Percentiles rank a stretch among this genome's conserved stretches.
phyloP scores from a whole-genome alignment of 2,329 filamentous ascomycete genomes.

The Aureobasidium melanogenum region DNA sequence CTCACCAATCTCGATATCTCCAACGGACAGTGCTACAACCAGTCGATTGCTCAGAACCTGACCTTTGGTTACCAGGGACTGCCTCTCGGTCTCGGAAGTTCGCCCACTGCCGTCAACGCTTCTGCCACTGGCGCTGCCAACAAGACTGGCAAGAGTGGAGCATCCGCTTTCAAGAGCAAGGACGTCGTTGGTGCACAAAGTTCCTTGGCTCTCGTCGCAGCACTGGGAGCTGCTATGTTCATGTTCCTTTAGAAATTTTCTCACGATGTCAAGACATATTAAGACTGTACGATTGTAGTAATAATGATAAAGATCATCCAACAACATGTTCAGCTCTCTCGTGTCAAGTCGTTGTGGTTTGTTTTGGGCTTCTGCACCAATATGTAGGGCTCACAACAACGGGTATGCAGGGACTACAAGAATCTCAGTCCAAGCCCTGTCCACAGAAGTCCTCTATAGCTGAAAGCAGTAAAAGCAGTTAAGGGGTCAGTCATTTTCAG shows the following conservation, averaged over 20 bases:
- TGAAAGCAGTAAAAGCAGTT: neutral
- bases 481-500: neutral
- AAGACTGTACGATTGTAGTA: conserved; percentile 6
- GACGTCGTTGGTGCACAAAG: conserved; percentile 10
- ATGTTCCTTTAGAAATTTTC: conserved; percentile 9
- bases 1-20: conserved; percentile 56
- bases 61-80: conserved; percentile 57
- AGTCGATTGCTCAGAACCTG: conserved; percentile 57
- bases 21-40: conserved; percentile 60
- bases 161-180: conserved; percentile 10
- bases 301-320: neutral
- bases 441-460: neutral
- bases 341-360: neutral
- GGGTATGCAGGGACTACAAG: neutral
- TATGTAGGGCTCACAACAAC: neutral
- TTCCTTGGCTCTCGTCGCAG: conserved; percentile 8
- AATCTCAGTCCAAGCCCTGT: neutral
- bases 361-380: neutral
- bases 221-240: conserved; percentile 8
- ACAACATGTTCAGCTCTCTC: neutral
- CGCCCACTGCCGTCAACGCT: conserved; percentile 12
- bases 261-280: neutral
- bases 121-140: conserved; percentile 15
- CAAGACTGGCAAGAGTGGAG: conserved; percentile 10
- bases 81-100: conserved; percentile 19